Evolutionary conservation across 768 basidiomycete genomes (phyloP).

Genomic region (Neoboletus brunneissimus): DNA sequence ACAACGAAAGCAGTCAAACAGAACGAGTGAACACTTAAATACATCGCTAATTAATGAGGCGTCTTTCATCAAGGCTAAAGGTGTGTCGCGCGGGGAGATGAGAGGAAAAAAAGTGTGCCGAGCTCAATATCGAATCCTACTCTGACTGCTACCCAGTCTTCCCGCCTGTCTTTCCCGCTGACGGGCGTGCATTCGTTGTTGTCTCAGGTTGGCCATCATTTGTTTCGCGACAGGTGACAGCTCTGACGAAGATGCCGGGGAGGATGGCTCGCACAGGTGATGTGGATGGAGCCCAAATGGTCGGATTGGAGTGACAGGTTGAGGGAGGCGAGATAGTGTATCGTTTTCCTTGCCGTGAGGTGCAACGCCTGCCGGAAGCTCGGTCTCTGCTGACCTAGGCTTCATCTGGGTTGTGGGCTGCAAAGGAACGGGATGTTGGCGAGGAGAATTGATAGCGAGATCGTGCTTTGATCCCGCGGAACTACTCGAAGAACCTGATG

Average conservation of each 20-base stretch:
- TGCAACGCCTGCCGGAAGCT: not conserved
- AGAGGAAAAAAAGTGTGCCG: not conserved
- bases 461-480: constrained; percentile 19
- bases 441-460: not conserved
- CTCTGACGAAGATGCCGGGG: constrained; percentile 71
- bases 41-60: constrained; percentile 16
- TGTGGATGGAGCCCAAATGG: constrained; percentile 39
- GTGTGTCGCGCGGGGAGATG: not conserved
- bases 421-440: constrained; percentile 5
- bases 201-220: constrained; percentile 64
- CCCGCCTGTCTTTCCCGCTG: constrained; percentile 31
- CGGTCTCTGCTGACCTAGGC: not conserved
- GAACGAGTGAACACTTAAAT: constrained; percentile 8
- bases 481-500: constrained; percentile 26
- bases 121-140: constrained; percentile 29
- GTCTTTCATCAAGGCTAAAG: constrained; percentile 14
- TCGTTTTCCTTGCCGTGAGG: constrained; percentile 25
- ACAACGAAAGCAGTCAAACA: constrained; percentile 7
- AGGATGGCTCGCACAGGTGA: constrained; percentile 38
- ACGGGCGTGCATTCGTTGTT: constrained; percentile 36
- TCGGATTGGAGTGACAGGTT: constrained; percentile 42
- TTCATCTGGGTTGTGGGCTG: constrained; percentile 2
- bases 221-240: constrained; percentile 65
- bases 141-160: constrained; percentile 32
- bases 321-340: constrained; percentile 30